A percentile compares a stretch with the other conserved stretches of the same genome.
These are phyloP conservation scores for Nicotiana rustica DNA, from an alignment of 305 asterid genomes.

Conservation along the genomic window DNA sequence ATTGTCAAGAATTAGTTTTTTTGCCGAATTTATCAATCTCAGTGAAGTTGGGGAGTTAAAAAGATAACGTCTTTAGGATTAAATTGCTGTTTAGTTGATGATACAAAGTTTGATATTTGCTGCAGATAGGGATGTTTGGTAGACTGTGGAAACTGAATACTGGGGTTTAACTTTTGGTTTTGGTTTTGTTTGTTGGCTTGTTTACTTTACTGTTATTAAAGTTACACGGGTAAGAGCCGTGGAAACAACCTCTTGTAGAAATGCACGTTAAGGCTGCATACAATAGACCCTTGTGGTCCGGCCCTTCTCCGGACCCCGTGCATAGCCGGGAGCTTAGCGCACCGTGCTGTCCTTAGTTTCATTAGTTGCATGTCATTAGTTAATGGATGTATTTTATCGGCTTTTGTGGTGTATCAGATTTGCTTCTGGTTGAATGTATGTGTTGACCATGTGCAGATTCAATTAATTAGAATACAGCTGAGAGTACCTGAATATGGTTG, in stretches of 20 bases:
- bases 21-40: neutral
- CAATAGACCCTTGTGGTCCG: too few species aligned
- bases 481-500: conserved; percentile 99
- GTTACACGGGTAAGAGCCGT: too few species aligned
- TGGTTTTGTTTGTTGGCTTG: neutral
- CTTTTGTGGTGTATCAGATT: neutral
- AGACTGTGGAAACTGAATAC: neutral
- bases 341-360: neutral
- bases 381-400: neutral
- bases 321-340: too few species aligned
- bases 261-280: too few species aligned
- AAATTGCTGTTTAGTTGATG: conserved; percentile 7
- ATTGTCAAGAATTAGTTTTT: neutral
- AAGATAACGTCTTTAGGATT: neutral
- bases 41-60: neutral
- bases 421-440: conserved; percentile 27
- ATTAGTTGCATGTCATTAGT: neutral
- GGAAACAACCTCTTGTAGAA: too few species aligned
- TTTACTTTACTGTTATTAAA: neutral
- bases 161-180: neutral
- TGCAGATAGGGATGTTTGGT: neutral
- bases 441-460: conserved; percentile 67
- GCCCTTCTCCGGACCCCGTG: too few species aligned
- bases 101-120: neutral
- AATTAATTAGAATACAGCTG: conserved; percentile 79